phyloP scores from a whole-genome alignment of 441 rosid genomes.

The Geranium incanum region DNA sequence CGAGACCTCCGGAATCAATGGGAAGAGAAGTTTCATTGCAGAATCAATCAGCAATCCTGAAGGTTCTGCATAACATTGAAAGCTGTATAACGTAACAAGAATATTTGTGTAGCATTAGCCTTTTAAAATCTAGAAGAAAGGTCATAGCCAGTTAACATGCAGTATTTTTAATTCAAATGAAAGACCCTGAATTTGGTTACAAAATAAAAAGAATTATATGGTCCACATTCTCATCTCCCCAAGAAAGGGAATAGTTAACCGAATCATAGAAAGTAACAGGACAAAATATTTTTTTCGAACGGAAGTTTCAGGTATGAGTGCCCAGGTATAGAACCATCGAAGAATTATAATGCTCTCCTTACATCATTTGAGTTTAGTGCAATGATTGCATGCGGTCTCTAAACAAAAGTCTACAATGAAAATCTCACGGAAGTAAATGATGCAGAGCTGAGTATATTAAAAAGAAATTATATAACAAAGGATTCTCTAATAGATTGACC shows the following conservation, averaged over 20 bases:
- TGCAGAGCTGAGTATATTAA: not conserved
- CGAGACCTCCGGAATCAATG: constrained; percentile 55
- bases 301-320: not conserved
- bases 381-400: not conserved
- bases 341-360: not conserved
- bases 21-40: constrained; percentile 63
- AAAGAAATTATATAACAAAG: not conserved
- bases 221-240: not conserved
- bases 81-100: constrained; percentile 9
- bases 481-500: not conserved
- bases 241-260: not conserved
- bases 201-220: not conserved
- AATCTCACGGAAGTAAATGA: not conserved
- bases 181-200: too few species aligned
- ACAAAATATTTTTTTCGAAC: not conserved
- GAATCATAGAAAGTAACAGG: too few species aligned
- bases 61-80: constrained; percentile 48
- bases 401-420: not conserved
- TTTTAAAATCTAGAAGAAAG: constrained; percentile 1
- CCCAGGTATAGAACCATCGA: not conserved
- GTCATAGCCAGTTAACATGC: too few species aligned
- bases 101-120: constrained; percentile 3
- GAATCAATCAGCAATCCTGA: constrained; percentile 76
- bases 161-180: too few species aligned
- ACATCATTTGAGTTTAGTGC: not conserved